Evolutionary conservation across 1,284 basidiomycete genomes (phyloP).

Genomic region (Takashimella koratensis): DNA sequence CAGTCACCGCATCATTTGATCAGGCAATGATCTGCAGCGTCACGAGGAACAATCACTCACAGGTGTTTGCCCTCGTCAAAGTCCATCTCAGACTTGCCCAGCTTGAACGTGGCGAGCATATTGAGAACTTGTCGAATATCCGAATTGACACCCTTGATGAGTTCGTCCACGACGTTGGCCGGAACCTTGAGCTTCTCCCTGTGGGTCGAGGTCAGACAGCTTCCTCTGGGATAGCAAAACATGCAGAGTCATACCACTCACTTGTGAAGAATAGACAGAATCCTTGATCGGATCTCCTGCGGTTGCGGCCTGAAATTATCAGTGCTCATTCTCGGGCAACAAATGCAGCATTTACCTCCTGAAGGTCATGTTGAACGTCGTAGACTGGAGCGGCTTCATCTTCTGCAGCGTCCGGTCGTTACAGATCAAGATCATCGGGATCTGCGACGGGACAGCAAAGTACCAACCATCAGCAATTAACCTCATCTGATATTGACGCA

Average conservation of each 20-base stretch:
- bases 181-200: constrained; percentile 91
- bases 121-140: constrained; percentile 96
- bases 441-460: constrained; percentile 54
- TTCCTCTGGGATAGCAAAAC: not conserved
- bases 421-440: constrained; percentile 97
- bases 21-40: too few species aligned
- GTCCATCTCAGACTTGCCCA: constrained; percentile 72
- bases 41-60: too few species aligned
- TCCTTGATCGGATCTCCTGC: constrained; percentile 69
- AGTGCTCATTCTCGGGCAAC: not conserved
- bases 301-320: constrained; percentile 63
- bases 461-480: not conserved
- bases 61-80: constrained; percentile 86
- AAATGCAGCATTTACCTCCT: constrained; percentile 56
- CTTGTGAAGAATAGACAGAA: constrained; percentile 87
- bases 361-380: constrained; percentile 74
- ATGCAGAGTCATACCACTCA: constrained; percentile 46
- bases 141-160: constrained; percentile 81
- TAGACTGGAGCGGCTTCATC: constrained; percentile 77
- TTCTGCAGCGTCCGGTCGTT: constrained; percentile 85
- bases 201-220: constrained; percentile 4
- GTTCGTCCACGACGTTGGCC: constrained; percentile 85
- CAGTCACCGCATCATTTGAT: not conserved
- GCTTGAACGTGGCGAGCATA: constrained; percentile 95
- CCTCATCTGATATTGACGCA: too few species aligned